Percentiles rank a stretch among this genome's conserved stretches.
Evolutionary conservation across 495 filamentous ascomycete genomes (phyloP).

Genomic region (Xylaria bambusicola): DNA sequence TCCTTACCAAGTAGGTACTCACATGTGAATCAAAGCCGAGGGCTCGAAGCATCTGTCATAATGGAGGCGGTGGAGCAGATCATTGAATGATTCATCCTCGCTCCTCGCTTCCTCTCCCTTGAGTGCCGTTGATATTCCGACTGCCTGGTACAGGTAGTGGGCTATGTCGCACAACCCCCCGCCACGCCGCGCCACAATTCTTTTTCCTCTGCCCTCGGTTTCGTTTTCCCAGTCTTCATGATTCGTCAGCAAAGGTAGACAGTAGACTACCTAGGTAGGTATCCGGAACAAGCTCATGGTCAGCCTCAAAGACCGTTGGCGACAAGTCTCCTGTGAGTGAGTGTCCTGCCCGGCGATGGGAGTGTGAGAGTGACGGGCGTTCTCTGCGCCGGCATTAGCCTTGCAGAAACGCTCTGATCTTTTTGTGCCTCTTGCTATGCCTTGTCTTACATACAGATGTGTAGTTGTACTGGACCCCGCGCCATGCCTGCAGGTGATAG

Average conservation of each 20-base stretch:
- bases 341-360: too few relatives aligned
- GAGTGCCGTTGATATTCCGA: too few relatives aligned
- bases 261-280: too few relatives aligned
- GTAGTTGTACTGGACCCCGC: too few relatives aligned
- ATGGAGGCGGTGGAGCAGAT: neutral
- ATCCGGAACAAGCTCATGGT: too few relatives aligned
- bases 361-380: neutral
- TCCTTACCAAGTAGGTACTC: neutral
- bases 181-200: neutral
- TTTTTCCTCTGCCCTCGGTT: neutral
- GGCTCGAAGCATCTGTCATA: too few relatives aligned
- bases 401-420: constrained; percentile 15
- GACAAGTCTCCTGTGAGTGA: too few relatives aligned
- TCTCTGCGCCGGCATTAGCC: constrained; percentile 5
- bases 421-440: constrained; percentile 11
- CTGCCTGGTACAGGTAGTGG: constrained; percentile 2
- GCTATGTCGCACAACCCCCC: constrained; percentile 7
- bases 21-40: neutral
- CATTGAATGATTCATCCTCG: constrained; percentile 2
- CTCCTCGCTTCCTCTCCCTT: neutral
- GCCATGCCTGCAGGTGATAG: too few relatives aligned
- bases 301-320: too few relatives aligned
- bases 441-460: neutral
- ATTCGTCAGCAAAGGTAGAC: too few relatives aligned
- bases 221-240: too few relatives aligned